Evolutionary conservation across 805 yeast species (phyloP).

Genomic region (Nakazawaea ambrosiae): DNA sequence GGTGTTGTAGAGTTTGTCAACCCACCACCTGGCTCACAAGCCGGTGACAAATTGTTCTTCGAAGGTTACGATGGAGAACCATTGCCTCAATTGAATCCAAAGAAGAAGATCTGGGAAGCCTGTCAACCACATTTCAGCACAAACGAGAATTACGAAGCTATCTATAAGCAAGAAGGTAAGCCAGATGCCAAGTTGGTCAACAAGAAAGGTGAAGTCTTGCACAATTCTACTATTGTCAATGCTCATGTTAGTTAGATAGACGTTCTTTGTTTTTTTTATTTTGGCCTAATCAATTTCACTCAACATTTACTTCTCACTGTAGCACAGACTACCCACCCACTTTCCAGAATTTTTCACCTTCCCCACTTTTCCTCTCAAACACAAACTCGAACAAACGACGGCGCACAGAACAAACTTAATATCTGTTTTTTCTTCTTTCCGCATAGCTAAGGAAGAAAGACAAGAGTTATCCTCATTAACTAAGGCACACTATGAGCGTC

Average conservation of each 20-base stretch:
- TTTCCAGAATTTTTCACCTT: too few relatives aligned
- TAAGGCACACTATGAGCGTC: too few relatives aligned
- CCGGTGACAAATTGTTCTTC: conserved; percentile 96
- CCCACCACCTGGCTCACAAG: conserved; percentile 87
- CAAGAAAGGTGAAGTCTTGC: conserved; percentile 70
- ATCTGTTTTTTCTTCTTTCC: too few relatives aligned
- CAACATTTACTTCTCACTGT: too few relatives aligned
- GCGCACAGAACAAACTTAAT: too few relatives aligned
- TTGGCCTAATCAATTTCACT: too few relatives aligned
- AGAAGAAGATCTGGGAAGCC: conserved; percentile 97
- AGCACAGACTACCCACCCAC: too few relatives aligned
- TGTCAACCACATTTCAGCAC: conserved; percentile 90
- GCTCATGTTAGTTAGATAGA: conserved; percentile 64
- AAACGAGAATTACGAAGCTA: conserved; percentile 64
- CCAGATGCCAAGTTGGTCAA: conserved; percentile 69
- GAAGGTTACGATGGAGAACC: conserved; percentile 88
- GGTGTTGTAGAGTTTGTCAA: conserved; percentile 80
- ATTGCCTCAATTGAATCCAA: conserved; percentile 89
- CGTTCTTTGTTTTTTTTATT: too few relatives aligned
- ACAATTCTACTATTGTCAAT: conserved; percentile 60
- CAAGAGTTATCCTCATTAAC: too few relatives aligned
- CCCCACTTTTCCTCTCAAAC: too few relatives aligned
- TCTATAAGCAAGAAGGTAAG: conserved; percentile 74
- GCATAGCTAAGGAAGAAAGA: too few relatives aligned
- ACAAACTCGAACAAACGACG: too few relatives aligned